phyloP scores from a whole-genome alignment of 345 rosid genomes.

The Gossypium arboreum region DNA sequence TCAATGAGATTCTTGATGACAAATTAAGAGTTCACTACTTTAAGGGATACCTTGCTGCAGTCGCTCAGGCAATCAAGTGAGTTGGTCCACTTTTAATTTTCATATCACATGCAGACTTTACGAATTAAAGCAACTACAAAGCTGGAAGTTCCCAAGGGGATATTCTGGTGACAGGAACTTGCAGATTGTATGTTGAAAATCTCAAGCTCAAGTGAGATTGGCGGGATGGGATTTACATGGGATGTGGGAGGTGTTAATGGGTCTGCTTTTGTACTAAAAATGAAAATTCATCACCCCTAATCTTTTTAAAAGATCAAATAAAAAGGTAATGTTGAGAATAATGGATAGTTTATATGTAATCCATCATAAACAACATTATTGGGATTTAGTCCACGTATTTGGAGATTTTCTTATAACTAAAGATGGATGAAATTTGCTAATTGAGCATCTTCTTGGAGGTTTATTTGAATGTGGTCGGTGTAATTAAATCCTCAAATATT shows the following conservation, averaged over 20 bases:
- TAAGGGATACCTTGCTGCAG: slow-evolving; percentile 67
- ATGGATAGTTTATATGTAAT: not conserved
- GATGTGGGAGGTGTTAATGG: not conserved
- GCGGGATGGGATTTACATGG: not conserved
- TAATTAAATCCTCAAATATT: not conserved
- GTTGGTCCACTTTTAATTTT: slow-evolving; percentile 18
- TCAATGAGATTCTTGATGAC: slow-evolving; percentile 81
- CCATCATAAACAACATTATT: not conserved
- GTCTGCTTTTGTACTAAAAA: not conserved
- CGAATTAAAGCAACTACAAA: not conserved
- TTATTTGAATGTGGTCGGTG: not conserved
- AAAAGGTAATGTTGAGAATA: not conserved
- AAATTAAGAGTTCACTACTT: slow-evolving; percentile 63
- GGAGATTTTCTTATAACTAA: not conserved
- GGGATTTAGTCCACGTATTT: not conserved
- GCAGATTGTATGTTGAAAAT: not conserved
- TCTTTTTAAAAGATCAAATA: not conserved
- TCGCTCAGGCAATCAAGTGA: slow-evolving; percentile 70
- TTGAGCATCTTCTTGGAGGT: not conserved
- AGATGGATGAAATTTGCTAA: not conserved
- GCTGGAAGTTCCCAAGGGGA: not conserved
- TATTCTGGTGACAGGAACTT: not conserved
- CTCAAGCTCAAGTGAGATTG: not conserved
- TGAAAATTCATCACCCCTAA: not conserved
- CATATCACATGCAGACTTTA: not conserved